Evolutionary conservation across 2,329 filamentous ascomycete species (phyloP), one percentile per base, ranked within the genome.

Genomic region (Scedosporium minutisporum): DNA sequence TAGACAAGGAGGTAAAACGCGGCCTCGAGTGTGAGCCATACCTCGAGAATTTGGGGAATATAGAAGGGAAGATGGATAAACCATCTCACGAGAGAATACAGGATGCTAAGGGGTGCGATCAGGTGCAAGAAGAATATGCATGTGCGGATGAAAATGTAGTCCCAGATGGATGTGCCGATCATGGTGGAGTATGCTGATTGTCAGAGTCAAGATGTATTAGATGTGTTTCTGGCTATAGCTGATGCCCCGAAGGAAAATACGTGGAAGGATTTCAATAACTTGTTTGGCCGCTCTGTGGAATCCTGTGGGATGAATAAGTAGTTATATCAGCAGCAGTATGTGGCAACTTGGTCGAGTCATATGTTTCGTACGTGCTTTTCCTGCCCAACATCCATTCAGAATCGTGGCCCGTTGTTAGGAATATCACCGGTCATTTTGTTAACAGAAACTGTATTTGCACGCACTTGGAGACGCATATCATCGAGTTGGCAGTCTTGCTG

Each of bases 1-100:
- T 80, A 86, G 66, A 82, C 72, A 58, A 78, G 67, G 21, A 83
- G 64, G 70, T 80, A 86, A 71, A 87, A 86, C 0, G 76, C 68
- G 0, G 78, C 71, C 71, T 87, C 84, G n/a, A 79, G 71, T 25
- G 75, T 66, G 57, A 78, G 73, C 71, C 79, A 80, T 3, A 71
- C 66, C 63, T 82, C 72, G 10, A 82, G 66, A 29, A 74, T 59
- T 14, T 59, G 64, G 51, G 71, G 70, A 63, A 71, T 58, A n/a
- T 64, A 66, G 38, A 72, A 67, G 23, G 70, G 67, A 25, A 67
- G 65, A 65, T 63, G 12, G 64, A 68, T 3, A 63, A 72, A n/a
- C 6, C 58, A 44, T 48, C 63, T 73, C 62, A 68, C 70, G 62
- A 73, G 70, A 66, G 67, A 77, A 68, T 80, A 82, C 63, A 79